Conservation (phyloP, 345 rosid species). For the Murraya koenigii region DNA sequence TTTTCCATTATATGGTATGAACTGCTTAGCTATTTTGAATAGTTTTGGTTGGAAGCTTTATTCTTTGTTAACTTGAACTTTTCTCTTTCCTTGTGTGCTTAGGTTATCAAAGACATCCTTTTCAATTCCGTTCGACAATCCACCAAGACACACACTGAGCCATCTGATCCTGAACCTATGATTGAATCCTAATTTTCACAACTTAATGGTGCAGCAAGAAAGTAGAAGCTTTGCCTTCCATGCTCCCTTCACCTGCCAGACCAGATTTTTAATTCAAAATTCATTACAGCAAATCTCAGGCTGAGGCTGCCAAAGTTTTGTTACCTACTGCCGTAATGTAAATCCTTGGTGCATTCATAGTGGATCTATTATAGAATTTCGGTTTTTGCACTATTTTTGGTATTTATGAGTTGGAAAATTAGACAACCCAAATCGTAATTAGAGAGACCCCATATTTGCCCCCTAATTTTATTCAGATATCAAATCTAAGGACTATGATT, state of each 20-base stretch:
- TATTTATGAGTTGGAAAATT: neutral
- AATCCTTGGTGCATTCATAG: slow-evolving; percentile 24
- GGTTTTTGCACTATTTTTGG: neutral
- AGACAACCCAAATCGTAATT: neutral
- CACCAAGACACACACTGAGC: slow-evolving; percentile 42
- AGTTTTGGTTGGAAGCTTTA: neutral
- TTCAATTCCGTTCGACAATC: slow-evolving; percentile 83
- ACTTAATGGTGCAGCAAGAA: slow-evolving; percentile 1
- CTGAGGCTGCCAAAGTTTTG: slow-evolving; percentile 16
- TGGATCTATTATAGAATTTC: neutral
- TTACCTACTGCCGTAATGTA: slow-evolving; percentile 14
- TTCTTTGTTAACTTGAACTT: neutral
- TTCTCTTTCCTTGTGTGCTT: neutral
- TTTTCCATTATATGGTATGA: neutral
- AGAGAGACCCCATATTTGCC: neutral
- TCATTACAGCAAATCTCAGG: neutral
- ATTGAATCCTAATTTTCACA: slow-evolving; percentile 57
- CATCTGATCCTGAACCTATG: slow-evolving; percentile 92
- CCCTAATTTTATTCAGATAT: neutral
- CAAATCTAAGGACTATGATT: neutral
- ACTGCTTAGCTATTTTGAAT: neutral
- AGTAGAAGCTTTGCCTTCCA: slow-evolving; percentile 4
- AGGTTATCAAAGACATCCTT: slow-evolving; percentile 96
- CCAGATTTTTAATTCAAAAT: neutral
- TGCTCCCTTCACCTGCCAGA: slow-evolving; percentile 4